Evolutionary conservation across 148 eudicot genomes (phyloP), one percentile per base, ranked within the genome.

Genomic region (Camellia japonica): DNA sequence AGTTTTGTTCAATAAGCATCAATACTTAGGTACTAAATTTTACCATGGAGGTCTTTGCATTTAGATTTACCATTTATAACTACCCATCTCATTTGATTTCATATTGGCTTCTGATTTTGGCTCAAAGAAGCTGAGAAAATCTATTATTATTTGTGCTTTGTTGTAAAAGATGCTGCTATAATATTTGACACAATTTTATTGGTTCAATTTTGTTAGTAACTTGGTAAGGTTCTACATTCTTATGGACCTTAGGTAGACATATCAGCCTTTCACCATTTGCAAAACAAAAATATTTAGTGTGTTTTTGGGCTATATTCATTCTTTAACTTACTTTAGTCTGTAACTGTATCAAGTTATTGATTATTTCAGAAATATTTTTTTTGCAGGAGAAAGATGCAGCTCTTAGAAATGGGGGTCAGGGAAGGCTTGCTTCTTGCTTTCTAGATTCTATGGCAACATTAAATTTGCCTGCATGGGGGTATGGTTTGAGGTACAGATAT

Each of bases 341-440:
- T 54, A 13, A 49, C 23, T 23, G 12, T 70, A 3, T 73, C 76
- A 44, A 46, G 52, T 76, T 23, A 2, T 71, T 55, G 23, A 54
- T 62, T 71, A 15, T 75, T 41, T 52, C 44, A 23, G 68, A 6
- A 70, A 44, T 74, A 68, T 64, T 4, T 70, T 73, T 74, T 19
- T 87, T 80, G 43, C 78, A 97, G 99, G 99, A 97, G 83, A 92
- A 88, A 88, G 99, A 97, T 87, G 98, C 98, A 77, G 99, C 99
- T 55, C 93, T 97, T n/a, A 98, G 99, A 83, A 97, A 97, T 83
- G 99, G 99, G 76, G 99, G 99, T 80, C 88, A 94, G 10, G 99
- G 98, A 80, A 94, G 99, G 85, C 98, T 97, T 79, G 98, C 99
- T 73, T 94, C 99, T 8, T 97, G 99, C 85, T 94, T 94, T 81